Percentiles rank a stretch among this genome's conserved stretches.
phyloP scores from a whole-genome alignment of 2,329 filamentous ascomycete species.

The Xylariaceae sp. region DNA sequence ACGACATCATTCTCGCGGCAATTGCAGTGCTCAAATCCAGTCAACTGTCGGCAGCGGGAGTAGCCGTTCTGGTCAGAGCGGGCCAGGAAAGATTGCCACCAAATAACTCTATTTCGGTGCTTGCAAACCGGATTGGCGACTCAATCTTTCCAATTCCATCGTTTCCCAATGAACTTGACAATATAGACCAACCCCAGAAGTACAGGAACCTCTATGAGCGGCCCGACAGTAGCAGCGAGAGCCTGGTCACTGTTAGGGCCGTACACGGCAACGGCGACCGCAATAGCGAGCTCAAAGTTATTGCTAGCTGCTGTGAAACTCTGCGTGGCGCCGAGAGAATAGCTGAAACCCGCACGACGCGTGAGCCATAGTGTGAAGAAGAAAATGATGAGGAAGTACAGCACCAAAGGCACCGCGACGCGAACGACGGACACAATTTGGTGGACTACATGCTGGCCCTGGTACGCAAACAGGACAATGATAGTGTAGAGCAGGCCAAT shows the following conservation, averaged over 20 bases:
- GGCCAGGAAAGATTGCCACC: too few species aligned
- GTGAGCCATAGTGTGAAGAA: slow-evolving; percentile 60
- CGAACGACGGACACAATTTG: slow-evolving; percentile 80
- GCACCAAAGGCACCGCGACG: slow-evolving; percentile 73
- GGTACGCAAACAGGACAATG: slow-evolving; percentile 77
- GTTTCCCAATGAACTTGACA: slow-evolving; percentile 54
- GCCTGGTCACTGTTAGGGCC: slow-evolving; percentile 76
- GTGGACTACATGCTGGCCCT: slow-evolving; percentile 71
- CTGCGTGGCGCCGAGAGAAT: slow-evolving; percentile 67
- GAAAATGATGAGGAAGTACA: slow-evolving; percentile 79
- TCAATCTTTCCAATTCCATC: slow-evolving; percentile 50
- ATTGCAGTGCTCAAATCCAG: too few species aligned
- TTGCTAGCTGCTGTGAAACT: slow-evolving; percentile 89
- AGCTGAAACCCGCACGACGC: slow-evolving; percentile 67
- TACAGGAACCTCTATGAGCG: slow-evolving; percentile 82
- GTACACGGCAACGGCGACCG: slow-evolving; percentile 78
- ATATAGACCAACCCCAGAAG: slow-evolving; percentile 73
- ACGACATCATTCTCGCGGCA: too few species aligned
- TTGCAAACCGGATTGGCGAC: neutral
- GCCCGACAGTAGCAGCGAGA: slow-evolving; percentile 77
- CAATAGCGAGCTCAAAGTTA: slow-evolving; percentile 90
- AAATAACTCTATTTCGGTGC: too few species aligned
- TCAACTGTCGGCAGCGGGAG: too few species aligned
- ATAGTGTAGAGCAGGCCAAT: slow-evolving; percentile 86
- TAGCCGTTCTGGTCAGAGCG: too few species aligned